phyloP scores from a whole-genome alignment of 164 flowering plant genomes.

The Hamamelis virginiana region DNA sequence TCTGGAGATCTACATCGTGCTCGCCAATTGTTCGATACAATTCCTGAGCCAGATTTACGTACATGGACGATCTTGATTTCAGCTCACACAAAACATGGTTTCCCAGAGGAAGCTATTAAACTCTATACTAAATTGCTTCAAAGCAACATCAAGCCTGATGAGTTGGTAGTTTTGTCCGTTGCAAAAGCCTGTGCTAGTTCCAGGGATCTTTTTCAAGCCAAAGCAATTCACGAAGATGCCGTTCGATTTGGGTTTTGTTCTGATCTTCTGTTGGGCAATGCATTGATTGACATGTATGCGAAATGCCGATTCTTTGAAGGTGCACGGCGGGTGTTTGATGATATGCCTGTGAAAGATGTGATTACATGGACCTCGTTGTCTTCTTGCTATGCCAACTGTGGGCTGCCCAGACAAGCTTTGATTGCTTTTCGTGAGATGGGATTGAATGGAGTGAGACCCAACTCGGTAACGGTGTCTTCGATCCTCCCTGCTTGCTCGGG shows the following conservation, averaged over 20 bases:
- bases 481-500: conserved; percentile 50
- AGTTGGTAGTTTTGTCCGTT: conserved; percentile 36
- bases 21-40: conserved; percentile 49
- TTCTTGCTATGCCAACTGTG: conserved; percentile 43
- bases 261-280: conserved; percentile 46
- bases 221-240: conserved; percentile 46
- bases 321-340: conserved; percentile 38
- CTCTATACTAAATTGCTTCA: conserved; percentile 26
- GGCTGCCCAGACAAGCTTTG: conserved; percentile 38
- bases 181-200: conserved; percentile 50
- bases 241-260: conserved; percentile 29
- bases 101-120: conserved; percentile 37
- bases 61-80: conserved; percentile 46
- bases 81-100: conserved; percentile 41
- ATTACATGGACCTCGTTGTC: conserved; percentile 61
- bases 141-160: conserved; percentile 34
- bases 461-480: conserved; percentile 47
- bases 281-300: conserved; percentile 56
- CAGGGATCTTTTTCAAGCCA: conserved; percentile 35
- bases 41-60: conserved; percentile 44
- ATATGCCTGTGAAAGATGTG: conserved; percentile 42
- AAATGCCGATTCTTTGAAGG: conserved; percentile 44
- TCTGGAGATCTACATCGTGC: conserved; percentile 46
- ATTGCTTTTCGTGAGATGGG: conserved; percentile 48
- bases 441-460: conserved; percentile 41